These are phyloP conservation scores for Saccharomyces uvarum DNA, from an alignment of 1,139 yeast species.

Conservation along the genomic window DNA sequence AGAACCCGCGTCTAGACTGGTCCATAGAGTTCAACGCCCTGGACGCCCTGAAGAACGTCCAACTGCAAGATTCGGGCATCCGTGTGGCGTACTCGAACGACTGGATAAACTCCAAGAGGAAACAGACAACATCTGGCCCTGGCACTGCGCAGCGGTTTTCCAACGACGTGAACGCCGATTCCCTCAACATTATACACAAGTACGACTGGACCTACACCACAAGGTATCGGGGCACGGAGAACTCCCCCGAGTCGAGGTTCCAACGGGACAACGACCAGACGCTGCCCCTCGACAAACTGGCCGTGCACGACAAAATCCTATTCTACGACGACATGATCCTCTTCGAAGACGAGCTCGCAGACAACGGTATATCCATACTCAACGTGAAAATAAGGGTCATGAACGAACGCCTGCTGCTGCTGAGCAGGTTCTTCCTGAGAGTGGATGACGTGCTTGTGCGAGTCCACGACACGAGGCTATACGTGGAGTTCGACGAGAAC, in stretches of 20 bases:
- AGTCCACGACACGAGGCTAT: constrained; percentile 76
- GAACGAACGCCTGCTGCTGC: constrained; percentile 67
- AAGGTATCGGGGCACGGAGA: constrained; percentile 56
- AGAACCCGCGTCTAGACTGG: constrained; percentile 37
- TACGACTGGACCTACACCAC: constrained; percentile 97
- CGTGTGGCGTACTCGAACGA: constrained; percentile 83
- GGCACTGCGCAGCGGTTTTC: constrained; percentile 10
- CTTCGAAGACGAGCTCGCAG: constrained; percentile 93
- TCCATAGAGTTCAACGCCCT: constrained; percentile 61
- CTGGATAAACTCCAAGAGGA: constrained; percentile 67
- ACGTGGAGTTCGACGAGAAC: constrained; percentile 64
- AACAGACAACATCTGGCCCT: constrained; percentile 28
- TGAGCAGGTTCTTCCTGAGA: constrained; percentile 73
- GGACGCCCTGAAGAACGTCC: constrained; percentile 69
- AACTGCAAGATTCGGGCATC: constrained; percentile 42
- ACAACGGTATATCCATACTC: constrained; percentile 80
- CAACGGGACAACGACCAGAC: constrained; percentile 27
- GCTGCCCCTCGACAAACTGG: constrained; percentile 65
- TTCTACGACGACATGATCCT: constrained; percentile 83
- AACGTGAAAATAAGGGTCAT: constrained; percentile 81
- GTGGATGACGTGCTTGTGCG: constrained; percentile 85
- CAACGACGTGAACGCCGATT: constrained; percentile 33
- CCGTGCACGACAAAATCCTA: constrained; percentile 74
- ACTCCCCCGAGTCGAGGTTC: constrained; percentile 8
- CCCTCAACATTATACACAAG: constrained; percentile 58